phyloP scores from a whole-genome alignment of 177 flowering plant genomes.

The Vitis hybrid region DNA sequence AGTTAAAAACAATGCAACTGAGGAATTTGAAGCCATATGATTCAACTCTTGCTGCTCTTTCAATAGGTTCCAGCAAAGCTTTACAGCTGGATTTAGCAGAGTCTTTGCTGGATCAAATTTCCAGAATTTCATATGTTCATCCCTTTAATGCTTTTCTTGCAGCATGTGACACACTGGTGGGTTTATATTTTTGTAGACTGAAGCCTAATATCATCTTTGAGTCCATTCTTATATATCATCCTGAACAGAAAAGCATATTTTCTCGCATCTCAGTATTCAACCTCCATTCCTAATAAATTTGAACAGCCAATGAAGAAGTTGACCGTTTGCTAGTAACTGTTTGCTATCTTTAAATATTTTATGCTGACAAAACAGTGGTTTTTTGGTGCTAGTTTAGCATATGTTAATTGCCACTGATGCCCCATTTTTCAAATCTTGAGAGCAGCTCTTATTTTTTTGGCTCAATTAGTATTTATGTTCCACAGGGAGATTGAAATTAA shows the following conservation, averaged over 20 bases:
- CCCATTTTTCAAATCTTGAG: neutral
- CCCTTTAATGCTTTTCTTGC: constrained; percentile 69
- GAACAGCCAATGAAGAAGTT: neutral
- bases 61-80: constrained; percentile 61
- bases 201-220: neutral
- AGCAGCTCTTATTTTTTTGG: neutral
- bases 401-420: neutral
- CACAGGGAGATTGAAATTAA: too few relatives aligned
- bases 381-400: neutral
- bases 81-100: constrained; percentile 78
- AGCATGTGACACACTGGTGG: constrained; percentile 71
- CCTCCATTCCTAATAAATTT: neutral
- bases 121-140: constrained; percentile 25
- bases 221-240: neutral
- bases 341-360: neutral
- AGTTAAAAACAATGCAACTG: constrained; percentile 68
- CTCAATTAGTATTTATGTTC: neutral
- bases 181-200: constrained; percentile 11
- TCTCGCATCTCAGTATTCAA: neutral
- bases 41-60: constrained; percentile 65
- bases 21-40: constrained; percentile 58
- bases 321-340: neutral
- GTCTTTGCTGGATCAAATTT: constrained; percentile 57
- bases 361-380: neutral
- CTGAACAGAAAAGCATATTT: too few relatives aligned